A percentile compares a stretch with the other conserved stretches of the same genome.
phyloP scores from a whole-genome alignment of 2,329 filamentous ascomycete genomes.

The Aspergillus novofumigatus region DNA sequence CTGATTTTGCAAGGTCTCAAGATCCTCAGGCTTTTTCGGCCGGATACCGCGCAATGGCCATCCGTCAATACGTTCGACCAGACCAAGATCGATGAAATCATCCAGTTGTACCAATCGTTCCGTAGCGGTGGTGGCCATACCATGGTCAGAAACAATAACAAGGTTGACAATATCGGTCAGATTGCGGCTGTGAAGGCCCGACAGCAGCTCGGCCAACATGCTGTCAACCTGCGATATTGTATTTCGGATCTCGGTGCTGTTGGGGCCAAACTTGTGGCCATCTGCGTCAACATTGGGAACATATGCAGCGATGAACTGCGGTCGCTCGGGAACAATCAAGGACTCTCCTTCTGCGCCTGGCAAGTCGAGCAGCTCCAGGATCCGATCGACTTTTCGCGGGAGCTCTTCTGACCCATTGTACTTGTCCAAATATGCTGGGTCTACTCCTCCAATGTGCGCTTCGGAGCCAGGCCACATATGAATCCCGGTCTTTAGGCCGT shows the following conservation, averaged over 20 bases:
- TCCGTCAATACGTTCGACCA: constrained; percentile 82
- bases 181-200: constrained; percentile 74
- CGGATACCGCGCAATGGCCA: constrained; percentile 91
- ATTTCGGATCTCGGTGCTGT: constrained; percentile 80
- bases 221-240: constrained; percentile 76
- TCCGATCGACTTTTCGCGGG: constrained; percentile 68
- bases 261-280: constrained; percentile 85
- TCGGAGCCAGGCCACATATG: constrained; percentile 99
- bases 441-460: constrained; percentile 69
- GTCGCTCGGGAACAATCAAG: constrained; percentile 56
- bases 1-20: constrained; percentile 63
- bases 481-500: constrained; percentile 72
- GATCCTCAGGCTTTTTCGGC: constrained; percentile 64
- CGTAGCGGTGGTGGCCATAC: constrained; percentile 90
- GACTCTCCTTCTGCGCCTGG: constrained; percentile 64
- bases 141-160: constrained; percentile 94
- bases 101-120: constrained; percentile 82
- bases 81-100: constrained; percentile 71
- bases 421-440: constrained; percentile 77
- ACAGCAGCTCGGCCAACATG: constrained; percentile 75
- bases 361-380: constrained; percentile 79
- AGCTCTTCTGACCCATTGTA: constrained; percentile 77
- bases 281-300: constrained; percentile 87
- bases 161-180: constrained; percentile 87
- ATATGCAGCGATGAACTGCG: constrained; percentile 90